Base-by-base conservation (phyloP, 2,329 filamentous ascomycete species). In the Clonostachys chloroleuca region DNA sequence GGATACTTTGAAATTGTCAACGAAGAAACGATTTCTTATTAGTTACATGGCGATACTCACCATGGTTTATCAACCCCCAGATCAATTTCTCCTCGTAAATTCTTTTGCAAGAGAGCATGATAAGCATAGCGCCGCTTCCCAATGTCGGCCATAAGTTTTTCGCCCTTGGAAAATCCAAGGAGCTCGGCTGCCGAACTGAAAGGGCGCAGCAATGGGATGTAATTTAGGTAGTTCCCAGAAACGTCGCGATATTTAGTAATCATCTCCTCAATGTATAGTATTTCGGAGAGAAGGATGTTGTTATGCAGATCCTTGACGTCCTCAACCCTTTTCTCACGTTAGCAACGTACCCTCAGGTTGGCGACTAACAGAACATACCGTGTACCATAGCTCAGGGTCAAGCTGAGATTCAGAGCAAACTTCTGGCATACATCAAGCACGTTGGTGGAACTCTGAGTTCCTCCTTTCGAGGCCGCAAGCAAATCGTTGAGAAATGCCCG, bases 351-450 rank as follows among this genome's bases (percentile, higher is more conserved):
- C 10, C 3, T 10, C 24, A 30, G 24, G 24, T 10, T 2, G 24
- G 8, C 8, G 9, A 10, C 24, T 10, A 30, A 10, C 24, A 30
- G 4, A 30, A 30, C 24, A 43, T 49, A 55, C 13, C 81, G 75
- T 56, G 82, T 75, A 4, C 82, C 82, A 55, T 85, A 86, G 61
- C 83, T 83, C 34, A 86, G 64, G 0, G 81, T 85, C 49, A 86
- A 59, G 40, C 75, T 81, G 2, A 82, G 84, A 53, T 83, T 84
- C 30, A 86, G 69, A 0, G 82, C 81, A 52, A 79, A 84, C 4
- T 81, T 75, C 53, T 82, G 79, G 59, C 82, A 83, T 55, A 84
- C 83, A 5, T 77, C 70, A n/a, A 78, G 75, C 0, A 81, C 78
- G 49, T 86, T 80, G 35, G 85, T 65, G 42, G 84, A 78, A 4